Evolutionary conservation across 1,139 yeast genomes (phyloP).

Genomic region (Lodderomyces metapsilosis): DNA sequence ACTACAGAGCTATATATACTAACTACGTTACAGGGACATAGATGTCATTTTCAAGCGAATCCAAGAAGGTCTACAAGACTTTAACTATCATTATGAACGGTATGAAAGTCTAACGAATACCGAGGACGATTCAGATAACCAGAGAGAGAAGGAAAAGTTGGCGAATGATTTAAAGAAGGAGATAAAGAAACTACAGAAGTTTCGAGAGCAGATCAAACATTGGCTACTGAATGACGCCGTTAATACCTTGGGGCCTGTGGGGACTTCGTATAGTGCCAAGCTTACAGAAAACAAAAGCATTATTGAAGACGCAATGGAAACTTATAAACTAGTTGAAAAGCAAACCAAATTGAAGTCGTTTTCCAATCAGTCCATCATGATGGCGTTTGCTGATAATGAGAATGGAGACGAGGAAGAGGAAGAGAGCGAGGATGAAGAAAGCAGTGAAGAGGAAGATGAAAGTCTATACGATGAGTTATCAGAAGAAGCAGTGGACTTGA

Average conservation of each 20-base stretch:
- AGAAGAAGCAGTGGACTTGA: slow-evolving; percentile 35
- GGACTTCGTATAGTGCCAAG: slow-evolving; percentile 22
- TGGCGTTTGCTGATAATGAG: slow-evolving; percentile 40
- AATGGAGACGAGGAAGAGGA: slow-evolving; percentile 16
- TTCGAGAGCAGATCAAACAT: slow-evolving; percentile 91
- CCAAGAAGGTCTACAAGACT: slow-evolving; percentile 86
- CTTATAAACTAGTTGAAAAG: slow-evolving; percentile 47
- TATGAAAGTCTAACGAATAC: slow-evolving; percentile 41
- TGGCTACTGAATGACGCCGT: slow-evolving; percentile 62
- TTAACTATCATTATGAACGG: slow-evolving; percentile 50
- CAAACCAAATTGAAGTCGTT: slow-evolving; percentile 46
- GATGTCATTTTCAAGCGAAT: slow-evolving; percentile 95
- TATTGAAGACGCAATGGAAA: slow-evolving; percentile 52
- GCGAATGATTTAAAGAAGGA: slow-evolving; percentile 94
- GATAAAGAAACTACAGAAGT: slow-evolving; percentile 90
- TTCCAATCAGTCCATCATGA: slow-evolving; percentile 47
- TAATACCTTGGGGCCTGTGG: slow-evolving; percentile 43
- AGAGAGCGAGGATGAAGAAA: slow-evolving; percentile 14
- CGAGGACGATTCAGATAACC: slow-evolving; percentile 67
- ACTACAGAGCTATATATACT: too few species aligned
- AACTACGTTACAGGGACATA: slow-evolving; percentile 54
- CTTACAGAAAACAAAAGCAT: slow-evolving; percentile 41
- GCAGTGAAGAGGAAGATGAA: slow-evolving; percentile 13
- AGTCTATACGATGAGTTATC: slow-evolving; percentile 24
- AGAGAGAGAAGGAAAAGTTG: slow-evolving; percentile 90